Conservation (phyloP, 306 rosid species). For the Sesbania bispinosa region DNA sequence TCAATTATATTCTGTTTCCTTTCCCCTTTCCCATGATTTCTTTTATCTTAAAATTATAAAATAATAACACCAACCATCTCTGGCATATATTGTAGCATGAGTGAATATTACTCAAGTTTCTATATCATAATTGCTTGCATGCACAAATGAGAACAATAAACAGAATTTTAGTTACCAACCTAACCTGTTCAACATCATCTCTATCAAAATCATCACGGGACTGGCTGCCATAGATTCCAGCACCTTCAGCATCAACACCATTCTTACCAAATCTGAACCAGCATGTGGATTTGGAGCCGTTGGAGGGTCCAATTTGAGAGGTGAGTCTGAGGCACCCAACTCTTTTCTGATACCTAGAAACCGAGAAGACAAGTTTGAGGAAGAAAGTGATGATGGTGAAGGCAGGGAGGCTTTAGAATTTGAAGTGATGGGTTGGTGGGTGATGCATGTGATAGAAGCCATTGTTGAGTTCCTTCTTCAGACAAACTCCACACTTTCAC, state of each 20-base stretch:
- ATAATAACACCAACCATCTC: no score
- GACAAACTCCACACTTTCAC: not conserved
- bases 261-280: constrained; percentile 88
- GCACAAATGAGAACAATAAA: not conserved
- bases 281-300: constrained; percentile 70
- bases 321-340: constrained; percentile 39
- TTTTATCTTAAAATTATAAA: not conserved
- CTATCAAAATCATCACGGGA: constrained; percentile 82
- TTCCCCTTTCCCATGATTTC: not conserved
- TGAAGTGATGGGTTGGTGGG: constrained; percentile 41
- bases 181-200: constrained; percentile 98
- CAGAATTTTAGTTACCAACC: not conserved
- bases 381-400: constrained; percentile 26
- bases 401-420: constrained; percentile 34
- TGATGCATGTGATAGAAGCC: constrained; percentile 68
- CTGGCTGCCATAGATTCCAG: constrained; percentile 97
- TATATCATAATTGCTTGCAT: not conserved
- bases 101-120: not conserved
- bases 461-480: constrained; percentile 43
- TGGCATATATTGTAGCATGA: not conserved
- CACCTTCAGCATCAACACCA: constrained; percentile 92
- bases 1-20: not conserved
- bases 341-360: constrained; percentile 48
- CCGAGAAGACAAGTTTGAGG: constrained; percentile 36
- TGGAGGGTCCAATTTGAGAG: constrained; percentile 68